These are phyloP conservation scores for Pythium sp. DNA, from an alignment of 352 stramenopile species.

Conservation along the genomic window DNA sequence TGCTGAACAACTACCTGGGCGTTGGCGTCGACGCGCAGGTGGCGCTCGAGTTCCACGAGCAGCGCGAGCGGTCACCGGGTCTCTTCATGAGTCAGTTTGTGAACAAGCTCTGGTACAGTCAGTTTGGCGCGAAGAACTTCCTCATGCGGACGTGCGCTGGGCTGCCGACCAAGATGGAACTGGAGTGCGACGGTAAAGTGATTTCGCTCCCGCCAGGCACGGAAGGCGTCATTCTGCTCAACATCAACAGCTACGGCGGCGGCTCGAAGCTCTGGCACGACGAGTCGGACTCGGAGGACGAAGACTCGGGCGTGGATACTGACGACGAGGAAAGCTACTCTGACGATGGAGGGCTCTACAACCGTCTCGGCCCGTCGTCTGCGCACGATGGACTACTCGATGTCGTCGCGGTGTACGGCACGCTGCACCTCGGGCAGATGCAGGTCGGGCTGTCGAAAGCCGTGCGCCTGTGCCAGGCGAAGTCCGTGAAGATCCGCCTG, in stretches of 20 bases:
- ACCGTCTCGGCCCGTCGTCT: conserved; percentile 51
- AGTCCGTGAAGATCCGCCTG: conserved; percentile 51
- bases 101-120: conserved; percentile 92
- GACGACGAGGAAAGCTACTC: conserved; percentile 33
- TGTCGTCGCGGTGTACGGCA: conserved; percentile 91
- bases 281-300: conserved; percentile 54
- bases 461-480: conserved; percentile 72
- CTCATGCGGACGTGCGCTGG: conserved; percentile 82
- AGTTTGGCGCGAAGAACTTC: conserved; percentile 86
- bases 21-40: conserved; percentile 90
- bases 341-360: conserved; percentile 23
- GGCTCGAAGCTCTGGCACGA: conserved; percentile 88
- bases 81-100: conserved; percentile 89
- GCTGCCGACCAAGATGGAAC: conserved; percentile 66
- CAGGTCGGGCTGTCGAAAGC: conserved; percentile 85
- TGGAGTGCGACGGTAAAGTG: conserved; percentile 76
- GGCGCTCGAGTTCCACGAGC: conserved; percentile 88
- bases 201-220: conserved; percentile 71
- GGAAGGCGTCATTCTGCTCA: conserved; percentile 85
- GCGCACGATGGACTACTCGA: conserved; percentile 91
- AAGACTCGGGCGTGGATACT: conserved; percentile 38
- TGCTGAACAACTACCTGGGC: conserved; percentile 83
- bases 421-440: conserved; percentile 93
- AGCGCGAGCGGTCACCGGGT: conserved; percentile 80
- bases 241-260: conserved; percentile 88